Evolutionary conservation across 352 stramenopile species (phyloP).

Genomic region (Pythium aquatile): DNA sequence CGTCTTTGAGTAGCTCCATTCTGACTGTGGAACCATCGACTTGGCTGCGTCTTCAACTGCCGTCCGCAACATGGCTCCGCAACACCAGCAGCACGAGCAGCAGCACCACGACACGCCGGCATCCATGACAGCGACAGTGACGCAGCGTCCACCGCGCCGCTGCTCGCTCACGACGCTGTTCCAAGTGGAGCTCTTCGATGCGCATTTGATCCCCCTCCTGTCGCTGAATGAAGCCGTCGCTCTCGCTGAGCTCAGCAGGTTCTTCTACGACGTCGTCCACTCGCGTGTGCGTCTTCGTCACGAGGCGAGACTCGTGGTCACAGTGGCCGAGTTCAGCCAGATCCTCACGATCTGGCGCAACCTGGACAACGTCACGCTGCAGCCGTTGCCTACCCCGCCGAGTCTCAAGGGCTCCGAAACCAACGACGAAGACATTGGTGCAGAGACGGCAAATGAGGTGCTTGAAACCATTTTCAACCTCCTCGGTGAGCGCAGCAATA

Average conservation of each 20-base stretch:
- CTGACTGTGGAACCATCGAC: no score
- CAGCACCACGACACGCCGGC: background rate
- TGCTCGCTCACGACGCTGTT: constrained; percentile 11
- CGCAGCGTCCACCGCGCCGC: background rate
- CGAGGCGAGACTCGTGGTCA: constrained; percentile 40
- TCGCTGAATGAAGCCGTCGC: constrained; percentile 54
- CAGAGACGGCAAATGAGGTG: constrained; percentile 11
- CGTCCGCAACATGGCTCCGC: background rate
- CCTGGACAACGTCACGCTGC: constrained; percentile 53
- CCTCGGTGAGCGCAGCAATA: background rate
- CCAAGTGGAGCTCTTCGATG: constrained; percentile 54
- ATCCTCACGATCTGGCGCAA: constrained; percentile 53
- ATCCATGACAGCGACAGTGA: background rate
- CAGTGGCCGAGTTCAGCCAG: constrained; percentile 32
- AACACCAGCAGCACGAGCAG: background rate
- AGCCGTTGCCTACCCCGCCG: constrained; percentile 34
- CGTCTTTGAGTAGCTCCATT: no score
- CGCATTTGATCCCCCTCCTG: constrained; percentile 47
- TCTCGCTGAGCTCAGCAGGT: constrained; percentile 46
- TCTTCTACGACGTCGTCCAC: constrained; percentile 57
- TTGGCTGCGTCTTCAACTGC: no score
- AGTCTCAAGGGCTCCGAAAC: constrained; percentile 4
- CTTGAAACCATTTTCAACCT: constrained; percentile 25
- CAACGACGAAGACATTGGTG: background rate
- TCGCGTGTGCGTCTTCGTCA: constrained; percentile 38